A percentile compares a stretch with the other conserved stretches of the same genome.
Conservation (phyloP, 768 basidiomycete species). For the Tylopilus subfusipes region DNA sequence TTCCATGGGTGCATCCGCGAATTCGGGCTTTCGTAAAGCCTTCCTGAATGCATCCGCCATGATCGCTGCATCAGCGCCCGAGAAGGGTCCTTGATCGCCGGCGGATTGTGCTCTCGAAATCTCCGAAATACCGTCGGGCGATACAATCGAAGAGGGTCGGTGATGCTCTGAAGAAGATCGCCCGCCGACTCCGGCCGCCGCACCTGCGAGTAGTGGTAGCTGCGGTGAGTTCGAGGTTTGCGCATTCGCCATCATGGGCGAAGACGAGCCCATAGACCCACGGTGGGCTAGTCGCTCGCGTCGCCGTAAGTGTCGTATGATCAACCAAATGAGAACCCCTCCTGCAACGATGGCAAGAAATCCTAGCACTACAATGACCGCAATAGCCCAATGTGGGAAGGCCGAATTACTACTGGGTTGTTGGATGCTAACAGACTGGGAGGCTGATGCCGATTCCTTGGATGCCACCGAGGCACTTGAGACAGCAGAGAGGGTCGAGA, state of each 20-base stretch:
- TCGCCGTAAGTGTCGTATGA: slow-evolving; percentile 64
- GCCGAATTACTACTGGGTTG: slow-evolving; percentile 29
- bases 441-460: slow-evolving; percentile 36
- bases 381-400: slow-evolving; percentile 90
- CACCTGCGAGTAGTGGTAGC: slow-evolving; percentile 45
- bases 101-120: slow-evolving; percentile 58
- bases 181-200: slow-evolving; percentile 31
- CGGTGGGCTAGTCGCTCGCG: slow-evolving; percentile 52
- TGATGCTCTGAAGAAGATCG: slow-evolving; percentile 32
- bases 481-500: slow-evolving; percentile 29
- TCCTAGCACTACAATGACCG: slow-evolving; percentile 82
- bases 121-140: slow-evolving; percentile 74
- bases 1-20: slow-evolving; percentile 64
- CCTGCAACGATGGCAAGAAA: slow-evolving; percentile 75
- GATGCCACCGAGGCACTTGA: slow-evolving; percentile 39
- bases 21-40: slow-evolving; percentile 86
- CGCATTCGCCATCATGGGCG: slow-evolving; percentile 77
- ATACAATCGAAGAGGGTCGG: slow-evolving; percentile 39
- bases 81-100: slow-evolving; percentile 69
- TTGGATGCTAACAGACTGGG: slow-evolving; percentile 46
- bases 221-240: slow-evolving; percentile 40
- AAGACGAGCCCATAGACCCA: slow-evolving; percentile 73
- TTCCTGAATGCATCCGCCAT: slow-evolving; percentile 92
- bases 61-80: slow-evolving; percentile 83
- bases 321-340: slow-evolving; percentile 66